Base-by-base conservation (phyloP, 2,329 filamentous ascomycete genomes). In the Cytospora schulzeri region DNA sequence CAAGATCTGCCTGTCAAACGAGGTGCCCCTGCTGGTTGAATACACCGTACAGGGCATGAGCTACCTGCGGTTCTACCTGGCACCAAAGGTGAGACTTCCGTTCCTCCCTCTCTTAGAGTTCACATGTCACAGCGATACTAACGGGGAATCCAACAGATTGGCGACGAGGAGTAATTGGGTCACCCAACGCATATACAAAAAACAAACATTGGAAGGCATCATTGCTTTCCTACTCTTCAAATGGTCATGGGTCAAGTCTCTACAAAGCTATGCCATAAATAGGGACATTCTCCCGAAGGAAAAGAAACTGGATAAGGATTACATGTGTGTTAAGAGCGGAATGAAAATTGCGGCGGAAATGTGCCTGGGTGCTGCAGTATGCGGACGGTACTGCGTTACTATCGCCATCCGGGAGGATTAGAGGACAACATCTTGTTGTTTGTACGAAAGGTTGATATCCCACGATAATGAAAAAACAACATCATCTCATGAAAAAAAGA, bases 31-130 rank as follows among this genome's bases (percentile, higher is more conserved):
- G 70, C 83, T 98, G 72, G 95, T 99, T 53, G 95, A 99, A 83
- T 99, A 98, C 79, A 83, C 81, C 62, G 80, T 97, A 67, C 83
- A 84, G 62, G 90, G 91, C 69, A 92, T 88, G 81, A 95, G 92
- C 78, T 95, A 95, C 78, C 80, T 99, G 79, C 88, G 94, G 74
- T 99, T 98, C 87, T 99, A 98, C 81, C 88, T 99, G 72, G 95
- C 95, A 69, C 95, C 95, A 70, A 99, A 99, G 93, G 95, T 95
- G 80, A 66, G 85, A 75, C 45, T 35, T 48, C 26, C 1, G 26
- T 38, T 28, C 2, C 12, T 60, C 33, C 58, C 24, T 24, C 12
- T 48, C 26, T 12, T 5, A 24, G 41, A 2, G 14, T 31, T 19
- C 6, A 31, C 35, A 9, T 41, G 28, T 35, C 22, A 57, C 11